phyloP scores from a whole-genome alignment of 805 yeast species.

The Geotrichum ghanense region DNA sequence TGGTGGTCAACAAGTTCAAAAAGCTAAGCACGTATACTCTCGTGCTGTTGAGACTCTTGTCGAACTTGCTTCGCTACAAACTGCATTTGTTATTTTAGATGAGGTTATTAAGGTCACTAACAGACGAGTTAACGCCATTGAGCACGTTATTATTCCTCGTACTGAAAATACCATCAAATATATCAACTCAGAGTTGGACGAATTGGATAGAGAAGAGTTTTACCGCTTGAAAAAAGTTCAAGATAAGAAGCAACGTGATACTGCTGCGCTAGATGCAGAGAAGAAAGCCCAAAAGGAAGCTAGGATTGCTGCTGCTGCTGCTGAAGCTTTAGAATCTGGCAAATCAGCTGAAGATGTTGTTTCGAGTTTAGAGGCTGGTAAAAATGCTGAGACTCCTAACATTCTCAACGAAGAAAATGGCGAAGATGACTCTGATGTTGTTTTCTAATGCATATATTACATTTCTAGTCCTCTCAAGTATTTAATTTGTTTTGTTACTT shows the following conservation, averaged over 20 bases:
- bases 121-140: slow-evolving; percentile 97
- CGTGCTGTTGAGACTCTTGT: slow-evolving; percentile 96
- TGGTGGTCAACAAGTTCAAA: slow-evolving; percentile 97
- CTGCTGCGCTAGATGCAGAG: slow-evolving; percentile 45
- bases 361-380: neutral
- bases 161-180: slow-evolving; percentile 89
- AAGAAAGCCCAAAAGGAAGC: slow-evolving; percentile 13
- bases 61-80: slow-evolving; percentile 89
- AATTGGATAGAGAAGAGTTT: slow-evolving; percentile 95
- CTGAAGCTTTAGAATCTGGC: slow-evolving; percentile 11
- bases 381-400: slow-evolving; percentile 3
- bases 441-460: slow-evolving; percentile 21
- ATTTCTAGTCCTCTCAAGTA: no score
- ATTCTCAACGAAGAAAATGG: neutral
- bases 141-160: slow-evolving; percentile 94
- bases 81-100: slow-evolving; percentile 92
- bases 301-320: slow-evolving; percentile 4
- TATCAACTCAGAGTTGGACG: slow-evolving; percentile 93
- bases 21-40: slow-evolving; percentile 86
- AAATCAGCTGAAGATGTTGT: slow-evolving; percentile 9
- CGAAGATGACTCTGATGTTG: slow-evolving; percentile 29
- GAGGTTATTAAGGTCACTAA: slow-evolving; percentile 97
- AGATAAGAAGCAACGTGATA: slow-evolving; percentile 80
- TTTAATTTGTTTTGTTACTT: no score
- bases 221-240: slow-evolving; percentile 94